A percentile compares a stretch with the other conserved stretches of the same genome.
Evolutionary conservation across 768 basidiomycete species (phyloP).

Genomic region (Cyclocybe aegerita): DNA sequence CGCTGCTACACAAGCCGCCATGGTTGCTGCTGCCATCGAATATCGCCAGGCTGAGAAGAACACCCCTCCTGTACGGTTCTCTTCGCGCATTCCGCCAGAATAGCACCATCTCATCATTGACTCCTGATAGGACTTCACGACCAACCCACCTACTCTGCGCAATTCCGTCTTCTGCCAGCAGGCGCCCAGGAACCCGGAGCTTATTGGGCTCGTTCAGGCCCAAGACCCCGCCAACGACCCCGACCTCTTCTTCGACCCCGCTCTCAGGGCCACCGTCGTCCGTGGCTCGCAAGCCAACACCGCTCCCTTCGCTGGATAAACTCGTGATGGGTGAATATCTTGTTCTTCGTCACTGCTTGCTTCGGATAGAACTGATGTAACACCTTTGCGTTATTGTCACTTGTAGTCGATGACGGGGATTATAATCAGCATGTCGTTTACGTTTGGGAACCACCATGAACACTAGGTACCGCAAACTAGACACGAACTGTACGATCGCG

Average conservation of each 20-base stretch:
- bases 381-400: too few relatives aligned
- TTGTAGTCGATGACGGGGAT: too few relatives aligned
- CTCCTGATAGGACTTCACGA: constrained; percentile 44
- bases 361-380: too few relatives aligned
- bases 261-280: constrained; percentile 34
- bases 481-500: too few relatives aligned
- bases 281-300: constrained; percentile 50
- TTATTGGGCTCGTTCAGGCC: constrained; percentile 50
- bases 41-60: constrained; percentile 62
- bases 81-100: constrained; percentile 13
- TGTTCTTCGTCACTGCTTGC: too few relatives aligned
- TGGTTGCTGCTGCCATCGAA: constrained; percentile 51
- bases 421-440: too few relatives aligned
- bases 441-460: too few relatives aligned
- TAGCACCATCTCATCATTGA: neutral
- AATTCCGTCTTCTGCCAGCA: constrained; percentile 61
- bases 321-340: too few relatives aligned
- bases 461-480: too few relatives aligned
- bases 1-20: constrained; percentile 44
- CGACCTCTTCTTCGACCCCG: constrained; percentile 52
- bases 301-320: constrained; percentile 36
- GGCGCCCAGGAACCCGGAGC: constrained; percentile 48
- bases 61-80: constrained; percentile 49
- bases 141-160: constrained; percentile 45
- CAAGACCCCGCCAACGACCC: constrained; percentile 54